These are phyloP conservation scores for Sugiyamaella pinicola DNA, from an alignment of 1,139 yeast species.

Conservation along the genomic window DNA sequence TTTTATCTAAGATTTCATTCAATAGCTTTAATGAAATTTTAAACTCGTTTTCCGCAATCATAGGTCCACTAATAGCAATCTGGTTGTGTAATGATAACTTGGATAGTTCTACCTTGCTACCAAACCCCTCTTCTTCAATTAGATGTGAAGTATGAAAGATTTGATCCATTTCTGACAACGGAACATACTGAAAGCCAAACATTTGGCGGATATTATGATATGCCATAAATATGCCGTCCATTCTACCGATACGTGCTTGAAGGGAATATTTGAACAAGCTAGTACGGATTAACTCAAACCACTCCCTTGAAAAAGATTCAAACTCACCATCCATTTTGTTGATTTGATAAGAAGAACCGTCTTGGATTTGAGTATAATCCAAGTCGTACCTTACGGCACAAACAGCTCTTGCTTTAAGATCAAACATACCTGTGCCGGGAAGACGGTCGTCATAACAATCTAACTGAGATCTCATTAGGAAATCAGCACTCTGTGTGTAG, in stretches of 20 bases:
- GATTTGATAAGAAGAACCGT: conserved; percentile 67
- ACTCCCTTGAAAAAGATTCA: conserved; percentile 82
- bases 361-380: conserved; percentile 57
- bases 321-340: conserved; percentile 59
- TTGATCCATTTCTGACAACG: conserved; percentile 69
- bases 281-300: conserved; percentile 70
- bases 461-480: conserved; percentile 85
- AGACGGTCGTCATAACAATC: conserved; percentile 77
- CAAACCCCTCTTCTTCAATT: conserved; percentile 5
- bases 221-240: conserved; percentile 95
- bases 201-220: conserved; percentile 80
- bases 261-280: conserved; percentile 81
- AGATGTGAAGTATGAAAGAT: conserved; percentile 51
- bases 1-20: conserved; percentile 52
- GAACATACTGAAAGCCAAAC: conserved; percentile 89
- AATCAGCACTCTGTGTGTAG: conserved; percentile 67
- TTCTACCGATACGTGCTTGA: conserved; percentile 92
- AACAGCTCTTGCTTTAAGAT: conserved; percentile 88
- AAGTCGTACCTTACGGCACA: conserved; percentile 82
- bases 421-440: conserved; percentile 93
- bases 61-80: conserved; percentile 43
- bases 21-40: conserved; percentile 62
- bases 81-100: conserved; percentile 27
- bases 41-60: conserved; percentile 74
- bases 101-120: not conserved